Conservation (phyloP, 139 green algal species). For the Edaphochlamys debaryana region DNA sequence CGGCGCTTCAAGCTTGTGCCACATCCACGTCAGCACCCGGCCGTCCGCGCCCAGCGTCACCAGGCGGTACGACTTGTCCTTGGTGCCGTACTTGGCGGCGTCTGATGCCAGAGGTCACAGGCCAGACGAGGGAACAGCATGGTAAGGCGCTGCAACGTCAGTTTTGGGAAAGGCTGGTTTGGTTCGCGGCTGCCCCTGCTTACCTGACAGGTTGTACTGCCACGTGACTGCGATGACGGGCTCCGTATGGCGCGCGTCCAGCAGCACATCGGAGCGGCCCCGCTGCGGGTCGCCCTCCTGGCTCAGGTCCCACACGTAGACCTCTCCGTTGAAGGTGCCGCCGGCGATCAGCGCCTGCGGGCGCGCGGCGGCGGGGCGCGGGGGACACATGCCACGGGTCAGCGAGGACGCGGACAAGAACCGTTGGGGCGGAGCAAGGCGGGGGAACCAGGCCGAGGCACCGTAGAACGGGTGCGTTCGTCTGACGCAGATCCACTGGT, state of each 20-base stretch:
- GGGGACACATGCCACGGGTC: background rate
- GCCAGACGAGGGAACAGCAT: too few species aligned
- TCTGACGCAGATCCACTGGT: too few species aligned
- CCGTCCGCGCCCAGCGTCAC: constrained; percentile 73
- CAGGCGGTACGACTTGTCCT: constrained; percentile 67
- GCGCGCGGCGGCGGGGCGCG: background rate
- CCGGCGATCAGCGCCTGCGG: constrained; percentile 68
- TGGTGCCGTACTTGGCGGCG: constrained; percentile 48
- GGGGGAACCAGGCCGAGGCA: too few species aligned
- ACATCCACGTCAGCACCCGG: constrained; percentile 71
- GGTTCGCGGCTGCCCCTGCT: background rate
- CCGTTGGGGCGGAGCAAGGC: too few species aligned
- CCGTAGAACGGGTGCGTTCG: too few species aligned
- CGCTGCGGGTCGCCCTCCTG: constrained; percentile 62
- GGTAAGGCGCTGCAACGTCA: too few species aligned
- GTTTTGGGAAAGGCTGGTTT: too few species aligned
- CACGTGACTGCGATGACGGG: constrained; percentile 57
- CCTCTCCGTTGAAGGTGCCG: constrained; percentile 75
- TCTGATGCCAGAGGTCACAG: constrained; percentile 15
- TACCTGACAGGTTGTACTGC: constrained; percentile 52
- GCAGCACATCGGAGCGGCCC: constrained; percentile 42
- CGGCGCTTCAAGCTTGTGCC: constrained; percentile 62
- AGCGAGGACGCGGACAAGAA: too few species aligned
- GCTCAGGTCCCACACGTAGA: constrained; percentile 75
- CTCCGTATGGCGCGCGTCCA: constrained; percentile 54